A percentile compares a stretch with the other conserved stretches of the same genome.
These are phyloP conservation scores for Candida chauliodis DNA, from an alignment of 805 yeast species.

Conservation along the genomic window DNA sequence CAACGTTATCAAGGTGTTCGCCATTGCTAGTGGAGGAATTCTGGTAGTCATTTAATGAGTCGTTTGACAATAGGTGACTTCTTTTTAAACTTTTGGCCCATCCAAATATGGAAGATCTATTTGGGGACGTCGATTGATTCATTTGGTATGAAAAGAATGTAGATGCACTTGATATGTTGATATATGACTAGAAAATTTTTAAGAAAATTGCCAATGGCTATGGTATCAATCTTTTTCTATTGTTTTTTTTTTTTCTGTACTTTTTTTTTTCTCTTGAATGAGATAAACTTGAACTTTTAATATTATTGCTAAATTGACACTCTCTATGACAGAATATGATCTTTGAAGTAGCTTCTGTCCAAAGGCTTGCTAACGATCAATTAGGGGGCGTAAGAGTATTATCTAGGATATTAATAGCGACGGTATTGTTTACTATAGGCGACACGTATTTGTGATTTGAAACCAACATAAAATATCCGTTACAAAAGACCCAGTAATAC, in stretches of 20 bases:
- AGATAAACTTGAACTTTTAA: neutral
- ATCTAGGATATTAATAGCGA: too few relatives aligned
- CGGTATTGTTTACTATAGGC: too few relatives aligned
- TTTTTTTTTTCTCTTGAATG: neutral
- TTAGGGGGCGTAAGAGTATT: too few relatives aligned
- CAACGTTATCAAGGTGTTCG: constrained; percentile 10
- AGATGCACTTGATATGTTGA: too few relatives aligned
- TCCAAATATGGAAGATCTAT: constrained; percentile 38
- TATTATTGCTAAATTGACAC: too few relatives aligned
- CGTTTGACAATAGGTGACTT: constrained; percentile 33
- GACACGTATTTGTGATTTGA: too few relatives aligned
- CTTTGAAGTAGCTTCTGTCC: too few relatives aligned
- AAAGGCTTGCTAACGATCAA: too few relatives aligned
- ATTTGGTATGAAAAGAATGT: constrained; percentile 14
- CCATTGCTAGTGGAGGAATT: constrained; percentile 35
- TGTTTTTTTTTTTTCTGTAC: neutral
- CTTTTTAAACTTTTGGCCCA: constrained; percentile 45
- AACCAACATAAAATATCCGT: too few relatives aligned
- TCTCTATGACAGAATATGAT: too few relatives aligned
- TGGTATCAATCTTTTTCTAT: neutral
- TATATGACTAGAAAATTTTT: too few relatives aligned
- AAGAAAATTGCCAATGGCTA: neutral
- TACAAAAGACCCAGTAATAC: too few relatives aligned
- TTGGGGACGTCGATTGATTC: constrained; percentile 39
- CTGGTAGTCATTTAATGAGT: constrained; percentile 30